phyloP scores from a whole-genome alignment of 495 filamentous ascomycete genomes.

The Hypomontagnella submonticulosa region DNA sequence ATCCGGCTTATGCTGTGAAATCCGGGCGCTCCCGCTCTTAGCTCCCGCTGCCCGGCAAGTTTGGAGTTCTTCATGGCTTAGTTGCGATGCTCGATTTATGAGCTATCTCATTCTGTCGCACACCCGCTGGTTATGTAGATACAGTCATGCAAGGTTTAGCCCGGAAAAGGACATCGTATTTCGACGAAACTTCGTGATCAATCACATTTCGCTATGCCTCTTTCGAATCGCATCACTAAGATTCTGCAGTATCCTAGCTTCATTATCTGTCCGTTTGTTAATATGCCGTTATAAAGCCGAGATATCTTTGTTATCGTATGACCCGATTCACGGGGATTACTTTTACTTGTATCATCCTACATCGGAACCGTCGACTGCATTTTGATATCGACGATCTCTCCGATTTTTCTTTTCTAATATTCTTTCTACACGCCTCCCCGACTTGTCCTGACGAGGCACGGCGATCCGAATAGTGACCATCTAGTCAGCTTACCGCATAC shows the following conservation, averaged over 20 bases:
- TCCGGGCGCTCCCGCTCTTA: conserved; percentile 41
- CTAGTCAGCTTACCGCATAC: conserved; percentile 45
- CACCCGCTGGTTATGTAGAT: neutral
- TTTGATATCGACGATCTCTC: conserved; percentile 15
- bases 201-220: conserved; percentile 7
- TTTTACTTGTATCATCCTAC: conserved; percentile 23
- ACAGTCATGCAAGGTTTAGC: neutral
- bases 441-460: conserved; percentile 28
- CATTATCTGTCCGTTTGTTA: conserved; percentile 8
- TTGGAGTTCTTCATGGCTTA: conserved; percentile 5
- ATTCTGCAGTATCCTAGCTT: conserved; percentile 18
- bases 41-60: conserved; percentile 30
- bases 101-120: conserved; percentile 8
- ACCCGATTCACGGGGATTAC: conserved; percentile 27
- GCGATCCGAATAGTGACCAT: conserved; percentile 27
- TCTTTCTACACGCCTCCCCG: conserved; percentile 5
- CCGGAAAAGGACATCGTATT: conserved; percentile 4
- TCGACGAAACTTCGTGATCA: conserved; percentile 8
- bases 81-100: conserved; percentile 15
- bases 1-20: conserved; percentile 34
- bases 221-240: conserved; percentile 23
- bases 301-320: conserved; percentile 32
- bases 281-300: conserved; percentile 23
- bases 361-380: conserved; percentile 22
- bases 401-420: conserved; percentile 10